phyloP scores from a whole-genome alignment of 352 stramenopile genomes.

The Pythium grandisporangium region DNA sequence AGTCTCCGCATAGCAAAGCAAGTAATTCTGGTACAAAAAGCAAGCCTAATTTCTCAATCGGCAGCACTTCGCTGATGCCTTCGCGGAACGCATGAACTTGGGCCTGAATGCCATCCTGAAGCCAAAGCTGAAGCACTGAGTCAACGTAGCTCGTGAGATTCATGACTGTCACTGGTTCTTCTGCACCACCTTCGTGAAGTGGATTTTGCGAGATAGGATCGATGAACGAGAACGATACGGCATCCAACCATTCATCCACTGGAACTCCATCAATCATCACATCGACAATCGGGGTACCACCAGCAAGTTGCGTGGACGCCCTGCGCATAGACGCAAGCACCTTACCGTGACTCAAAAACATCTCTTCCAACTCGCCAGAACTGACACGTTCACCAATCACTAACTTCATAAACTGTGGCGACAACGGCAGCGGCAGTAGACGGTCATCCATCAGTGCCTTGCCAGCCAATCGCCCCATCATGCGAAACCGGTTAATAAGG shows the following conservation, averaged over 20 bases:
- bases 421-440: constrained; percentile 63
- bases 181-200: constrained; percentile 29
- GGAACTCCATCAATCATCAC: constrained; percentile 55
- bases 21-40: constrained; percentile 62
- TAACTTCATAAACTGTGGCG: constrained; percentile 66
- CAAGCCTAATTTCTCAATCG: constrained; percentile 58
- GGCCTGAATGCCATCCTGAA: constrained; percentile 41
- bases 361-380: constrained; percentile 32
- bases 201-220: constrained; percentile 70
- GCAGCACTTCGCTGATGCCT: constrained; percentile 63
- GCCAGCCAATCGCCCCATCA: constrained; percentile 70
- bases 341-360: constrained; percentile 58
- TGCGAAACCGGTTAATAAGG: constrained; percentile 63
- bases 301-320: constrained; percentile 1
- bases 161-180: constrained; percentile 31
- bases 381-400: constrained; percentile 53
- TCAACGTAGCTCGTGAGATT: constrained; percentile 55
- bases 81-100: constrained; percentile 74
- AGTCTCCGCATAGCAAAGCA: constrained; percentile 56
- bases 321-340: constrained; percentile 49
- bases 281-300: constrained; percentile 18
- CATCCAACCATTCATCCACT: constrained; percentile 45
- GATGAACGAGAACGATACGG: constrained; percentile 63
- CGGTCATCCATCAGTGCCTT: constrained; percentile 81
- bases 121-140: constrained; percentile 48